A percentile compares a stretch with the other conserved stretches of the same genome.
Conservation (phyloP, 768 basidiomycete genomes). For the Termitomyces sp. region DNA sequence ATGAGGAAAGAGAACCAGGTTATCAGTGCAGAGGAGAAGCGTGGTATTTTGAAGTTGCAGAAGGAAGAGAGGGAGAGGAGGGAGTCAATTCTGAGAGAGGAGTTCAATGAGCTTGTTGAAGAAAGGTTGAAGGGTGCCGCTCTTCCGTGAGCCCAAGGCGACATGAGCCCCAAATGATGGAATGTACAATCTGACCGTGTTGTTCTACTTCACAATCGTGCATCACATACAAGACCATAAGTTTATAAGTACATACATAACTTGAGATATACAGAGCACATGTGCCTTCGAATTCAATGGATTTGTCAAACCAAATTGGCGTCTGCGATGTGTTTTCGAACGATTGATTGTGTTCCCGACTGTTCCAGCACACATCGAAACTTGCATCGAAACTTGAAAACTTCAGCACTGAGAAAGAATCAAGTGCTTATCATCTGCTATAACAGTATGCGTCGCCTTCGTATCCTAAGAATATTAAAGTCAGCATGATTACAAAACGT, state of each 20-base stretch:
- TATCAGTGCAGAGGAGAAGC: conserved; percentile 97
- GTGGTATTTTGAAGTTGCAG: conserved; percentile 92
- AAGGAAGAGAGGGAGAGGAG: conserved; percentile 90
- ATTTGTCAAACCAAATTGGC: conserved; percentile 37
- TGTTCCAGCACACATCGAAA: conserved; percentile 15
- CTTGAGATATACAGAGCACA: neutral
- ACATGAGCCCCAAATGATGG: neutral
- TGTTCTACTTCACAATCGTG: neutral
- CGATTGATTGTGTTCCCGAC: conserved; percentile 62
- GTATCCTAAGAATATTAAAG: conserved; percentile 45
- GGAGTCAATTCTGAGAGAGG: conserved; percentile 84
- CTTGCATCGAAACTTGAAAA: neutral
- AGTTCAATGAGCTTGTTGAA: conserved; percentile 80
- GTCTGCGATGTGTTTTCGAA: conserved; percentile 56
- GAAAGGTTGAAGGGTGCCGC: conserved; percentile 61
- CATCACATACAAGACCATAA: neutral
- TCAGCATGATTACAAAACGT: neutral
- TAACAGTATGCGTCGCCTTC: conserved; percentile 58
- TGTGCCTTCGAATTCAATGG: too few species aligned
- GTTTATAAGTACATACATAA: neutral
- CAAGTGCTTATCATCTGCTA: conserved; percentile 46
- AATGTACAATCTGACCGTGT: neutral
- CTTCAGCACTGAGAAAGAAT: neutral
- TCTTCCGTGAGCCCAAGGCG: conserved; percentile 6
- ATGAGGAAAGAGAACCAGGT: conserved; percentile 99